phyloP scores from a whole-genome alignment of 768 basidiomycete species.

The Crassisporium funariophilum region DNA sequence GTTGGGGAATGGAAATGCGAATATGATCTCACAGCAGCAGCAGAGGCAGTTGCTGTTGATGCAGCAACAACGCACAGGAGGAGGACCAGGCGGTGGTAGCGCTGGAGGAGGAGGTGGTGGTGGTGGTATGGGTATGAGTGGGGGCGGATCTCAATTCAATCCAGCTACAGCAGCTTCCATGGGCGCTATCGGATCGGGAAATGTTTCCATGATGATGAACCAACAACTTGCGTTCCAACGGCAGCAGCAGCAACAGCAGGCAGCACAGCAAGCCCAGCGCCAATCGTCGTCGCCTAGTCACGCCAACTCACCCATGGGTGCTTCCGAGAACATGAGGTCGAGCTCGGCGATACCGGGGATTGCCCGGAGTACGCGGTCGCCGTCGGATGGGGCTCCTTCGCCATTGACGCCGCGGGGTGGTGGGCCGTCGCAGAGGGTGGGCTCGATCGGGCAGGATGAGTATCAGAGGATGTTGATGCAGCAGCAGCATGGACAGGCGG shows the following conservation, averaged over 20 bases:
- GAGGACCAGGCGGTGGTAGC: slow-evolving; percentile 18
- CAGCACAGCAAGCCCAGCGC: slow-evolving; percentile 22
- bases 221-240: slow-evolving; percentile 38
- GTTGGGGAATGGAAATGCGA: slow-evolving; percentile 29
- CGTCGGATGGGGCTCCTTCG: slow-evolving; percentile 61
- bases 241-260: slow-evolving; percentile 43
- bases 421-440: slow-evolving; percentile 36
- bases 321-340: slow-evolving; percentile 28
- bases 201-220: slow-evolving; percentile 32
- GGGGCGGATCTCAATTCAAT: slow-evolving; percentile 16
- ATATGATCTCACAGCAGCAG: slow-evolving; percentile 29
- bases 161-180: slow-evolving; percentile 14
- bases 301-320: slow-evolving; percentile 45
- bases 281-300: slow-evolving; percentile 42
- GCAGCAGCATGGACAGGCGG: slow-evolving; percentile 40
- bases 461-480: slow-evolving; percentile 59
- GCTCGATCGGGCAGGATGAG: slow-evolving; percentile 50
- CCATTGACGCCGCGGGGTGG: slow-evolving; percentile 51
- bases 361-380: slow-evolving; percentile 72
- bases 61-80: slow-evolving; percentile 32
- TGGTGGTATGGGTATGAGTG: slow-evolving; percentile 9
- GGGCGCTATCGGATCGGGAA: slow-evolving; percentile 25
- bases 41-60: slow-evolving; percentile 49
- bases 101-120: slow-evolving; percentile 15
- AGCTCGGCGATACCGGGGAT: slow-evolving; percentile 65